Base-by-base conservation (phyloP, 2,329 filamentous ascomycete species). In the Decorospora gaudefroyi region DNA sequence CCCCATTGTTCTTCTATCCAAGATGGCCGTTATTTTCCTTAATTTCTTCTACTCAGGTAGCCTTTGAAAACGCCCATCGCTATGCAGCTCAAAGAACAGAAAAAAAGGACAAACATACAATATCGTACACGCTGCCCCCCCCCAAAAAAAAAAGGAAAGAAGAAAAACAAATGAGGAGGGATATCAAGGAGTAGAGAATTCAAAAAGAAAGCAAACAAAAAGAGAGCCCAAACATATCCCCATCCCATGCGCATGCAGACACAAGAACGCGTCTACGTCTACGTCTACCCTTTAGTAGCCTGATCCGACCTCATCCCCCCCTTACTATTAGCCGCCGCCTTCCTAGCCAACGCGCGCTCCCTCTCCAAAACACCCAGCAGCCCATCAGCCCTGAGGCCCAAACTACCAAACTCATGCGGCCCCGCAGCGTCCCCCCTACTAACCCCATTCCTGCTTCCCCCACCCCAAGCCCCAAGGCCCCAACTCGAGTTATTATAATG, bases 381-480 rank as follows among this genome's bases (percentile, higher is more conserved):
- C n/a, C 42, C 53, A 39, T 57, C 57, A 6, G 49, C 59, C 2
- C 53, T 61, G 49, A 54, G 52, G 25, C 49, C 51, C 41, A 56
- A 57, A 8, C 49, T 53, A 2, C 23, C 26, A 29, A 29, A 51
- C 42, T 40, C 46, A 41, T 46, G 31, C 16, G 53, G 55, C 47
- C 50, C 51, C 50, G 51, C 49, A 55, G 48, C 48, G 41, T 41
- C 58, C 9, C 42, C 47, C 41, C 43, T 38, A 51, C 49, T 60
- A 29, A 42, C 49, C 37, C 53, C 36, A 53, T 58, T 59, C 52
- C 51, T 45, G 47, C 59, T 57, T 38, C 61, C 56, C 34, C 63
- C 62, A 8, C 63, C 59, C 63, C 60, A 67, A 1, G 52, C 60
- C 4, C 57, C 63, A 16, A 68, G 42, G 1, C 63, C 61, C 65